Percentiles rank a stretch among this genome's conserved stretches.
phyloP scores from a whole-genome alignment of 129 eudicot species.

The Solidago caesia region DNA sequence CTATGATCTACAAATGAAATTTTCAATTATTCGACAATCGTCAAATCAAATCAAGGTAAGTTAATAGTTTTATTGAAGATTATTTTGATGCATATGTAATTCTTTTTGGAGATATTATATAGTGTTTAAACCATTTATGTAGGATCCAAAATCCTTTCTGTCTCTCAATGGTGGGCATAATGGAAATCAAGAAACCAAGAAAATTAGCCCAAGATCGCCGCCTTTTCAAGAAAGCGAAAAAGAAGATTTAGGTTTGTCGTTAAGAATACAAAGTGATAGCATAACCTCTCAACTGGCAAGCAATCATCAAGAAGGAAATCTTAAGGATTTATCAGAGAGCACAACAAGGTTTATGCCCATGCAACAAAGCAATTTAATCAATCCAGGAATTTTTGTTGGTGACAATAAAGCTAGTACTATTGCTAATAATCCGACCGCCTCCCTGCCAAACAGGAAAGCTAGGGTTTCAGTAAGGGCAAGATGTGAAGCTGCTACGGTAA shows the following conservation, averaged over 20 bases:
- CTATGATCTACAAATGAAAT: constrained; percentile 61
- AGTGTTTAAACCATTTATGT: constrained; percentile 10
- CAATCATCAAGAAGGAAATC: constrained; percentile 25
- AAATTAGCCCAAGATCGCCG: constrained; percentile 33
- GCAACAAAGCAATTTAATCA: constrained; percentile 34
- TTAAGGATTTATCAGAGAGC: constrained; percentile 21
- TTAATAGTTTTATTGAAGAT: background rate
- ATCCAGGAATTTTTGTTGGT: constrained; percentile 27
- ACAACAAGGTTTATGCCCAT: constrained; percentile 19
- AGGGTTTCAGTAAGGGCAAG: constrained; percentile 95
- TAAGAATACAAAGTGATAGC: constrained; percentile 47
- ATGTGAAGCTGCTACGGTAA: constrained; percentile 84
- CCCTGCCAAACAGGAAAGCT: constrained; percentile 72
- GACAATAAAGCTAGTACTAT: constrained; percentile 21
- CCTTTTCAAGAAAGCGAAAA: constrained; percentile 33
- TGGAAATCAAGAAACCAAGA: constrained; percentile 34
- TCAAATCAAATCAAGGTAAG: constrained; percentile 45
- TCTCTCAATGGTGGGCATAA: constrained; percentile 40
- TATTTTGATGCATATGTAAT: background rate
- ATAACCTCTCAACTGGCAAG: constrained; percentile 24
- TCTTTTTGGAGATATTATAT: background rate
- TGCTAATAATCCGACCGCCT: constrained; percentile 34
- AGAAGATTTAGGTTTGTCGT: constrained; percentile 70
- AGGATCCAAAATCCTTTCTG: constrained; percentile 57
- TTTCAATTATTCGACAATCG: constrained; percentile 38